phyloP scores from a whole-genome alignment of 148 eudicot species.

The Nepenthes gracilis region DNA sequence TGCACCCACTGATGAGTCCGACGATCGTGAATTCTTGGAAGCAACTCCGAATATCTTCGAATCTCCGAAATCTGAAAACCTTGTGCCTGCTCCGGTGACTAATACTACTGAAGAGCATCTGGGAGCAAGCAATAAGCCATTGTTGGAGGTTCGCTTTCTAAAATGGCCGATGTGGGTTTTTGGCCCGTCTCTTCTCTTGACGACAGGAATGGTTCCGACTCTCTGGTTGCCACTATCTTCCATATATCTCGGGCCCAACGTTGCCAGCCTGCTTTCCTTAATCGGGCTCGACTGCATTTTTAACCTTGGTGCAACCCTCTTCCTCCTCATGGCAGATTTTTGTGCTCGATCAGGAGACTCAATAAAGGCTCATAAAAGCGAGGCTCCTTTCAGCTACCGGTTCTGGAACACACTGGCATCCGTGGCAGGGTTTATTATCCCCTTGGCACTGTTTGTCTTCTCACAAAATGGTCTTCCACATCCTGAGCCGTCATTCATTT shows the following conservation, averaged over 20 bases:
- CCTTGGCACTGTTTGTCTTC: constrained; percentile 38
- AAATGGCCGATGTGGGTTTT: constrained; percentile 89
- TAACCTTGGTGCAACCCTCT: constrained; percentile 81
- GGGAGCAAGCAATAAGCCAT: constrained; percentile 14
- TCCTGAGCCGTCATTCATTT: constrained; percentile 60
- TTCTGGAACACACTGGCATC: constrained; percentile 87
- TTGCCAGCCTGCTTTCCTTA: constrained; percentile 79
- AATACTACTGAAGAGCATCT: constrained; percentile 21
- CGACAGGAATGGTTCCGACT: constrained; percentile 92
- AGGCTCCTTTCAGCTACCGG: constrained; percentile 53
- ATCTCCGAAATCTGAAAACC: constrained; percentile 29
- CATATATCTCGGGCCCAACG: constrained; percentile 75
- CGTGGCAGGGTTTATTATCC: constrained; percentile 45
- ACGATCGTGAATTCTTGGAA: constrained; percentile 27
- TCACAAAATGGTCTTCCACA: constrained; percentile 58
- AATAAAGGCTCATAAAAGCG: constrained; percentile 30
- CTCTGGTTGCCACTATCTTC: constrained; percentile 90
- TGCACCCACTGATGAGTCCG: constrained; percentile 37
- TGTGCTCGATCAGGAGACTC: constrained; percentile 55
- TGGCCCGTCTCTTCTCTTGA: constrained; percentile 73
- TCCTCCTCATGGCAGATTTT: constrained; percentile 90
- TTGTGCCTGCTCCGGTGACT: constrained; percentile 20
- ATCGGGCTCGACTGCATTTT: constrained; percentile 88
- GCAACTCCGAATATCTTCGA: constrained; percentile 46
- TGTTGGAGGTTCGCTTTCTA: constrained; percentile 23